phyloP scores from a whole-genome alignment of 1,139 yeast species.

The Yamadazyma diddensiae region DNA sequence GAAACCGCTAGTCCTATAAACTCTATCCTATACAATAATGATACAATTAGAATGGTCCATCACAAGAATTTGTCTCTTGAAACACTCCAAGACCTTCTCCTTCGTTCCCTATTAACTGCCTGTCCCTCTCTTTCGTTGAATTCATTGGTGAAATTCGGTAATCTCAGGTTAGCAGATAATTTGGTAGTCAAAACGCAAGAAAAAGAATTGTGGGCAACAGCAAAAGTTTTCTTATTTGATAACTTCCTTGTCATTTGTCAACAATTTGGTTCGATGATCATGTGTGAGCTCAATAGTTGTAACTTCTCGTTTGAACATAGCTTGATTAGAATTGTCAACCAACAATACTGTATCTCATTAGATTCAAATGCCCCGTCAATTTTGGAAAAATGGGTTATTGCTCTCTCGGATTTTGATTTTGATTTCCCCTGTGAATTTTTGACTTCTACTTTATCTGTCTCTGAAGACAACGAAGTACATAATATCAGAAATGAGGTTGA shows the following conservation, averaged over 20 bases:
- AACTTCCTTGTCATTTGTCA: slow-evolving; percentile 24
- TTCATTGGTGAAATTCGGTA: slow-evolving; percentile 30
- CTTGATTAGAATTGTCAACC: slow-evolving; percentile 5
- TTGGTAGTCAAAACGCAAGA: slow-evolving; percentile 17
- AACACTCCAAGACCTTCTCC: slow-evolving; percentile 26
- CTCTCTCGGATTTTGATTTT: slow-evolving; percentile 32
- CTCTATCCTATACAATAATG: slow-evolving; percentile 11
- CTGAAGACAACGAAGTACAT: background rate
- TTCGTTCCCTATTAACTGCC: slow-evolving; percentile 25
- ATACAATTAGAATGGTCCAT: slow-evolving; percentile 19
- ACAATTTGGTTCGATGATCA: background rate
- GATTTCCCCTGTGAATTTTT: slow-evolving; percentile 34
- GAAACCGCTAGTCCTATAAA: slow-evolving; percentile 22
- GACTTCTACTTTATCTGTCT: slow-evolving; percentile 30
- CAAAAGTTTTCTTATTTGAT: slow-evolving; percentile 32
- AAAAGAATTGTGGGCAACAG: slow-evolving; percentile 9
- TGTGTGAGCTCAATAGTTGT: slow-evolving; percentile 7
- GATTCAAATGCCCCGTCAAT: slow-evolving; percentile 24
- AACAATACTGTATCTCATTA: slow-evolving; percentile 13
- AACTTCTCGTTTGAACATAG: slow-evolving; percentile 9
- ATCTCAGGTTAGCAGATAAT: slow-evolving; percentile 36
- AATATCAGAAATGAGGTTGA: slow-evolving; percentile 7
- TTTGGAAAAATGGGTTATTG: slow-evolving; percentile 47
- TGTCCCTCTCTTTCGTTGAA: slow-evolving; percentile 24
- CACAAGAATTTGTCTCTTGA: slow-evolving; percentile 17